Conservation (phyloP, 1,139 yeast genomes). For the Protomyces pachydermus region DNA sequence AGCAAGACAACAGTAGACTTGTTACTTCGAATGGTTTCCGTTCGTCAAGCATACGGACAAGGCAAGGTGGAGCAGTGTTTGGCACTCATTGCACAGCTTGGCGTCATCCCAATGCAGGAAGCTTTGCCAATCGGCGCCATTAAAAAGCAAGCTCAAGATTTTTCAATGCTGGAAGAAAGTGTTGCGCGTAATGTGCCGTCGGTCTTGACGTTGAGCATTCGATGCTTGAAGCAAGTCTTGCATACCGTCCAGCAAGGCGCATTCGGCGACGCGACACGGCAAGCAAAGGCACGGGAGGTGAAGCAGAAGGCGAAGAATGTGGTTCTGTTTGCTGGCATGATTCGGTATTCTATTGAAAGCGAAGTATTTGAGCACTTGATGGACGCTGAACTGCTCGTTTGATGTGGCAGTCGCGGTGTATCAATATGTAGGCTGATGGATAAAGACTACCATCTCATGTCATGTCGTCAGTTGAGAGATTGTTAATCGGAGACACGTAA, state of each 20-base stretch:
- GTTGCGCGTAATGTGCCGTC: conserved; percentile 76
- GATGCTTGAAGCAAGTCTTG: conserved; percentile 61
- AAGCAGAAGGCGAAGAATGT: conserved; percentile 73
- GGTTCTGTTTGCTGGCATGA: conserved; percentile 93
- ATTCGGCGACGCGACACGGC: conserved; percentile 51
- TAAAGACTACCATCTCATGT: too few relatives aligned
- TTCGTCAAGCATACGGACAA: conserved; percentile 57
- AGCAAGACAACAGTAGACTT: conserved; percentile 55
- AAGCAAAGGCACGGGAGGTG: conserved; percentile 50
- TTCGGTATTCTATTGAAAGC: conserved; percentile 90
- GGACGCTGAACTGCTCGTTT: neutral
- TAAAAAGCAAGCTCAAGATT: conserved; percentile 53
- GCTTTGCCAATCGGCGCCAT: conserved; percentile 44
- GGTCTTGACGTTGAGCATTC: conserved; percentile 74
- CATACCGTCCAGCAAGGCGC: conserved; percentile 48
- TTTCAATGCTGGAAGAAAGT: conserved; percentile 60
- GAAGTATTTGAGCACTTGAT: conserved; percentile 43
- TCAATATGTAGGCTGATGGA: too few relatives aligned
- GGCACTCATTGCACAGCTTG: conserved; percentile 49
- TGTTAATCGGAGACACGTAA: too few relatives aligned
- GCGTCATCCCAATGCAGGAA: conserved; percentile 58
- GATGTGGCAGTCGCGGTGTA: too few relatives aligned
- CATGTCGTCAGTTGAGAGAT: too few relatives aligned
- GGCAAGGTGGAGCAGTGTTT: conserved; percentile 63
- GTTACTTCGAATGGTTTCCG: conserved; percentile 60